Percentiles rank a stretch among this genome's conserved stretches.
Conservation (phyloP, 768 basidiomycete species). For the Leccinum olivaceopallidum region DNA sequence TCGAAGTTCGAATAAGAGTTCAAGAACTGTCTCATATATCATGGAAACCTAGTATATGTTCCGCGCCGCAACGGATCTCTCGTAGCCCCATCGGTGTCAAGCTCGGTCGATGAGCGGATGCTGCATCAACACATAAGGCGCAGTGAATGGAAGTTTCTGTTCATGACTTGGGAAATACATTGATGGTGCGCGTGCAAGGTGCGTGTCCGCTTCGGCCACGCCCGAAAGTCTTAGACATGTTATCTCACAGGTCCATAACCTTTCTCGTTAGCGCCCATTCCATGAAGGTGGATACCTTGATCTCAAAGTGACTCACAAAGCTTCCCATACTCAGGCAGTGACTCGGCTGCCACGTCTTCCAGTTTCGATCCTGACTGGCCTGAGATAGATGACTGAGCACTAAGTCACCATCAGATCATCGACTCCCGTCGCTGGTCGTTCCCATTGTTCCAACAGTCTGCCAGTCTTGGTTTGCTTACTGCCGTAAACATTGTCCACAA, state of each 20-base stretch:
- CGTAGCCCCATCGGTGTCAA: not conserved
- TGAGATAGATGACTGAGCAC: not conserved
- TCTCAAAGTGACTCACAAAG: not conserved
- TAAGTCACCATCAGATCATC: not conserved
- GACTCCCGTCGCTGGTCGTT: not conserved
- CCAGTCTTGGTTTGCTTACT: not conserved
- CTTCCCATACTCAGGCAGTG: not conserved
- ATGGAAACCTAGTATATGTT: not conserved
- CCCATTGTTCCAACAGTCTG: not conserved
- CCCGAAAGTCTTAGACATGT: not conserved
- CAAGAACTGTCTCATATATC: not conserved
- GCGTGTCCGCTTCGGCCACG: not conserved
- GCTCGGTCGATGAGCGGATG: not conserved
- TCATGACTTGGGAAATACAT: not conserved
- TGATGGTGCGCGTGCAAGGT: not conserved
- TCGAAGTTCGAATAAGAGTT: not conserved
- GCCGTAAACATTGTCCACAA: not conserved
- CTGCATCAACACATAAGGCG: not conserved
- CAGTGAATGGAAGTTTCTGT: not conserved
- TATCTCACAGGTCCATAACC: not conserved
- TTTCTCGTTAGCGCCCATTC: not conserved
- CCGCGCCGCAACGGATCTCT: no score
- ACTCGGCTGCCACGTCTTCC: not conserved
- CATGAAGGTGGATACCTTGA: not conserved
- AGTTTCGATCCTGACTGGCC: not conserved